These are phyloP conservation scores for Carex arenaria DNA, from an alignment of 202 grass and related monocot species.

Conservation along the genomic window DNA sequence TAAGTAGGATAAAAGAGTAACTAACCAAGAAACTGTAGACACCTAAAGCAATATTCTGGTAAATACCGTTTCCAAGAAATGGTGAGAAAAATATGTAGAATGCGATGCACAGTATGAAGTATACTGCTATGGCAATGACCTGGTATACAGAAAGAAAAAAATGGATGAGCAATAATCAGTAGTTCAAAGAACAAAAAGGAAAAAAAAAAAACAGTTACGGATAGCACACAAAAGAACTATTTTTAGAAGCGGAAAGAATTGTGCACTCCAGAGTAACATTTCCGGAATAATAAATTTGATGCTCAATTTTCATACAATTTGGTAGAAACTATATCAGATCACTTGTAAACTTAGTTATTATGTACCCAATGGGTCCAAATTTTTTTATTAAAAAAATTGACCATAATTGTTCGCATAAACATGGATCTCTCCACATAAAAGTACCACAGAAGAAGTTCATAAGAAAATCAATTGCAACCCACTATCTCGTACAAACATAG, in stretches of 20 bases:
- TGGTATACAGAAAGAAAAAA: slow-evolving; percentile 32
- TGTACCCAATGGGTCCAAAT: background rate
- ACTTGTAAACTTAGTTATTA: background rate
- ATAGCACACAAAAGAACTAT: background rate
- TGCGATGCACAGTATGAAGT: slow-evolving; percentile 85
- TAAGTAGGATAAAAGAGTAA: slow-evolving; percentile 6
- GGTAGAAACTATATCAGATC: background rate
- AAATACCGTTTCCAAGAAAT: slow-evolving; percentile 60
- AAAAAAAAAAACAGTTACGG: background rate
- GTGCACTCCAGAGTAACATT: background rate
- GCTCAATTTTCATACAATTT: background rate
- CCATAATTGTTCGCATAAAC: background rate
- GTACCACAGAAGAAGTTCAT: background rate
- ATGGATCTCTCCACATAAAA: slow-evolving; percentile 8
- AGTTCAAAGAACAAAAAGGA: background rate
- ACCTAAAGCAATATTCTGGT: slow-evolving; percentile 62
- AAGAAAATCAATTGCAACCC: slow-evolving; percentile 4
- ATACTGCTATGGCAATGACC: slow-evolving; percentile 92
- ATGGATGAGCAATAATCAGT: background rate
- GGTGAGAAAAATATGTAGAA: slow-evolving; percentile 97
- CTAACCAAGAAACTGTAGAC: slow-evolving; percentile 95
- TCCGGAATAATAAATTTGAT: background rate
- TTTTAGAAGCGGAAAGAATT: background rate
- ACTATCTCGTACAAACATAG: background rate
- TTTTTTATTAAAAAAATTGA: background rate